Conservation (phyloP, 2,329 filamentous ascomycete genomes). For the Cercospora canescens region DNA sequence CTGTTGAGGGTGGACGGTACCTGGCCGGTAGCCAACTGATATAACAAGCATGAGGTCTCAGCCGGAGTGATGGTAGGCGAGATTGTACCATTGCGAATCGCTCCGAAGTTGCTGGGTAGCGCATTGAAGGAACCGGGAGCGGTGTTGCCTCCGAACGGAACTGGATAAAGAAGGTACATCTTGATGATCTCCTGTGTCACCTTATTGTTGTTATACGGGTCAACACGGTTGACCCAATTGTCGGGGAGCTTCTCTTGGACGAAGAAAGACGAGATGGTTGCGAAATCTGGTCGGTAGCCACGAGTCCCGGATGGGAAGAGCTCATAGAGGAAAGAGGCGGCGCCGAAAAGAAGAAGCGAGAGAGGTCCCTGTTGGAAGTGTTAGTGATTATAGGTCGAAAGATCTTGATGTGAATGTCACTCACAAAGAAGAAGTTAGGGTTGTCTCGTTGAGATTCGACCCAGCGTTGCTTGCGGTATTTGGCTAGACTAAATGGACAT, state of each 20-base stretch:
- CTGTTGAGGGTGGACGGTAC: slow-evolving; percentile 42
- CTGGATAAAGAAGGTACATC: slow-evolving; percentile 44
- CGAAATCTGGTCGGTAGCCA: slow-evolving; percentile 34
- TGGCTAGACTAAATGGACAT: slow-evolving; percentile 31
- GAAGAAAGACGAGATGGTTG: slow-evolving; percentile 41
- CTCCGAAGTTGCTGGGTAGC: slow-evolving; percentile 35
- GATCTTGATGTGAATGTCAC: not conserved
- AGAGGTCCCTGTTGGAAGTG: slow-evolving; percentile 31
- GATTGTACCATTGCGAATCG: slow-evolving; percentile 41
- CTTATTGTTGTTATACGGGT: slow-evolving; percentile 35
- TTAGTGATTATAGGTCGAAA: not conserved
- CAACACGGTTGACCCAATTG: slow-evolving; percentile 36
- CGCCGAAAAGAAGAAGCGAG: slow-evolving; percentile 43
- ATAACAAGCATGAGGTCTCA: slow-evolving; percentile 41
- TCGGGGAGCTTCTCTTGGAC: slow-evolving; percentile 42
- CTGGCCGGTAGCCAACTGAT: slow-evolving; percentile 41
- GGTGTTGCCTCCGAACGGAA: slow-evolving; percentile 42
- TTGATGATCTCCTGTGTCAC: slow-evolving; percentile 41
- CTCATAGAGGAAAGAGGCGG: slow-evolving; percentile 47
- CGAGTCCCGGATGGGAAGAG: slow-evolving; percentile 34
- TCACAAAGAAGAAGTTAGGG: slow-evolving; percentile 44
- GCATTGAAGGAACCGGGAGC: slow-evolving; percentile 31
- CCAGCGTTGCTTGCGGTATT: slow-evolving; percentile 43
- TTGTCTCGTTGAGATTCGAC: slow-evolving; percentile 41
- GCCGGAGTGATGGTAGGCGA: slow-evolving; percentile 33